phyloP scores from a whole-genome alignment of 768 basidiomycete genomes.

The Tulasnella sp. region DNA sequence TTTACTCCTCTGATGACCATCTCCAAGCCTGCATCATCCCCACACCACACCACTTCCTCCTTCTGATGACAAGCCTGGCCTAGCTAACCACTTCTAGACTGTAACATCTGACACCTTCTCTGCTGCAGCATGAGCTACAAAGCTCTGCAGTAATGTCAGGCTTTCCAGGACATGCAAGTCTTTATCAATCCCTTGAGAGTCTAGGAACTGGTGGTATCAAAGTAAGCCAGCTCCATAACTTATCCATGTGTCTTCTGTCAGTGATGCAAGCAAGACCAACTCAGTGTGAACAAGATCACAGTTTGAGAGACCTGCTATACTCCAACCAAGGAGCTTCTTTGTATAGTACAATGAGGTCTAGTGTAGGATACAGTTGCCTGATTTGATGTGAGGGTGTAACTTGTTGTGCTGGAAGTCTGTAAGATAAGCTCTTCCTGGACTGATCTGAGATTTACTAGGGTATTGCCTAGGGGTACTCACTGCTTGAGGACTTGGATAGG shows the following conservation, averaged over 20 bases:
- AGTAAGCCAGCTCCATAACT: slow-evolving; percentile 28
- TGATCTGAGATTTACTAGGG: too few species aligned
- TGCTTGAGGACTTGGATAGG: too few species aligned
- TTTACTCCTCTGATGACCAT: slow-evolving; percentile 15
- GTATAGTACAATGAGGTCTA: too few species aligned
- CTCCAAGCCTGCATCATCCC: slow-evolving; percentile 20
- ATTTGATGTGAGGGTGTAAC: too few species aligned
- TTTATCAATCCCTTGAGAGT: slow-evolving; percentile 27
- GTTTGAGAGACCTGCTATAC: too few species aligned
- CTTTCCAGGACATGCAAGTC: slow-evolving; percentile 25
- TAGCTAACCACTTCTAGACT: slow-evolving; percentile 29
- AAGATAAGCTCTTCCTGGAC: too few species aligned
- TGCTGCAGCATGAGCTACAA: slow-evolving; percentile 19
- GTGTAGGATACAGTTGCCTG: too few species aligned
- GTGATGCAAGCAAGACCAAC: background rate
- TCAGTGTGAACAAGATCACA: too few species aligned
- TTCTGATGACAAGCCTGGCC: slow-evolving; percentile 30
- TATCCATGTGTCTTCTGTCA: background rate
- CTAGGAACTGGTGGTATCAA: slow-evolving; percentile 31
- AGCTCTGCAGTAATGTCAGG: slow-evolving; percentile 24
- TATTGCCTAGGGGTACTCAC: too few species aligned
- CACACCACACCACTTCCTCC: slow-evolving; percentile 30
- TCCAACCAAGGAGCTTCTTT: too few species aligned
- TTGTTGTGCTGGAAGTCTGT: too few species aligned
- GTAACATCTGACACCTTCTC: slow-evolving; percentile 18